Percentiles rank a stretch among this genome's conserved stretches.
These are phyloP conservation scores for Arabidopsis hybrid DNA, from an alignment of 441 rosid species.

Conservation along the genomic window DNA sequence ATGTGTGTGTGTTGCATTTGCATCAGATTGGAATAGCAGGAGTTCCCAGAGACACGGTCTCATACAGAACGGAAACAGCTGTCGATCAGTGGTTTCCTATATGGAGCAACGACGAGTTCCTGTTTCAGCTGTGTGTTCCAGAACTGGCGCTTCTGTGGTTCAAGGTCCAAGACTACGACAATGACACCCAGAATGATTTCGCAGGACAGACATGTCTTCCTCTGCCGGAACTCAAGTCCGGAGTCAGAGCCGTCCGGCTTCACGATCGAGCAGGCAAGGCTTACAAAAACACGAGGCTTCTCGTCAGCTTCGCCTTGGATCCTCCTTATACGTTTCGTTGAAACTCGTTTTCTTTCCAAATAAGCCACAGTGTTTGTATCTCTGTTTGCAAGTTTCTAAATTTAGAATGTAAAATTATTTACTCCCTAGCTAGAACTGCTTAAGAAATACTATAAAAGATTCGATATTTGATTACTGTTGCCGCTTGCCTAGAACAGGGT, in stretches of 20 bases:
- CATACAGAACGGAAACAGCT: slow-evolving; percentile 43
- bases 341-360: not conserved
- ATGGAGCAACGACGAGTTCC: slow-evolving; percentile 66
- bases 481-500: slow-evolving; percentile 28
- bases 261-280: slow-evolving; percentile 50
- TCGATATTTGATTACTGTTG: not conserved
- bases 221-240: slow-evolving; percentile 63
- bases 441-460: not conserved
- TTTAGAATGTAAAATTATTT: too few species aligned
- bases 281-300: slow-evolving; percentile 62
- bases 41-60: slow-evolving; percentile 51
- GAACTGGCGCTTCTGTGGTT: slow-evolving; percentile 75
- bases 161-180: slow-evolving; percentile 63
- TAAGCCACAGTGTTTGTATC: not conserved
- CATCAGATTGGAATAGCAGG: slow-evolving; percentile 73
- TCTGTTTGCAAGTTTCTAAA: too few species aligned
- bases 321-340: slow-evolving; percentile 38
- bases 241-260: slow-evolving; percentile 73
- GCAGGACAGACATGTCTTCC: slow-evolving; percentile 90
- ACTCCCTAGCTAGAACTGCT: too few species aligned
- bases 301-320: slow-evolving; percentile 57
- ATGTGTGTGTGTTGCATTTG: not conserved
- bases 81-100: slow-evolving; percentile 73
- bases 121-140: slow-evolving; percentile 62
- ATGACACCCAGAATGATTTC: slow-evolving; percentile 57